Evolutionary conservation across 1,139 yeast species (phyloP).

Genomic region (Nakaseomyces bracarensis): DNA sequence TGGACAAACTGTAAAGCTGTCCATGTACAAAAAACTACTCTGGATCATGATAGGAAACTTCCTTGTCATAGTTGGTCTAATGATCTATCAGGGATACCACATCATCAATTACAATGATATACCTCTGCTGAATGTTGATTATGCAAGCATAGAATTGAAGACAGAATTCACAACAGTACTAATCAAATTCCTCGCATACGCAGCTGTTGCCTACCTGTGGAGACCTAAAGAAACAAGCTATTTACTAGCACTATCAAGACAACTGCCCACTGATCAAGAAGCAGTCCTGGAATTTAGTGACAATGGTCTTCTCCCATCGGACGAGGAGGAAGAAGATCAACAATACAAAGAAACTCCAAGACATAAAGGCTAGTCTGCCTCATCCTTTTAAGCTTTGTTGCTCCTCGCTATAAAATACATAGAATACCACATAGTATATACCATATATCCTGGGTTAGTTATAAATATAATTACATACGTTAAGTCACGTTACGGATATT

Average conservation of each 20-base stretch:
- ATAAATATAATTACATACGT: too few species aligned
- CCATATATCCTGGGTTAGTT: too few species aligned
- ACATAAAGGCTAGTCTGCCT: too few species aligned
- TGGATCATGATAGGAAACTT: background rate
- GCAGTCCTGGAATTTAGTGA: background rate
- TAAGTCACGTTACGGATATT: too few species aligned
- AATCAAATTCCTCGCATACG: background rate
- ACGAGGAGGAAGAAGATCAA: background rate
- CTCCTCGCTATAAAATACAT: too few species aligned
- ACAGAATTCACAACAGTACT: background rate
- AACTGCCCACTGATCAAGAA: background rate
- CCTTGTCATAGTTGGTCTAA: background rate
- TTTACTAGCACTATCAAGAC: background rate
- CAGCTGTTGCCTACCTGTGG: background rate
- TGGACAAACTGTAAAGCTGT: background rate
- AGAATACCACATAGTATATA: too few species aligned
- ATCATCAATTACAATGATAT: background rate
- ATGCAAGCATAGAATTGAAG: background rate
- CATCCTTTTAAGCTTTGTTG: too few species aligned
- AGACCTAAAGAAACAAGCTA: constrained; percentile 3
- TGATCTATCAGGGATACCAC: background rate
- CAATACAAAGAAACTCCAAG: too few species aligned
- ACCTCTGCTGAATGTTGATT: background rate
- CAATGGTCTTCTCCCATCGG: background rate
- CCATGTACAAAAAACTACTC: background rate